Percentiles rank a stretch among this genome's conserved stretches.
Conservation (phyloP, 257 asterid species). For the Scutellaria minor region DNA sequence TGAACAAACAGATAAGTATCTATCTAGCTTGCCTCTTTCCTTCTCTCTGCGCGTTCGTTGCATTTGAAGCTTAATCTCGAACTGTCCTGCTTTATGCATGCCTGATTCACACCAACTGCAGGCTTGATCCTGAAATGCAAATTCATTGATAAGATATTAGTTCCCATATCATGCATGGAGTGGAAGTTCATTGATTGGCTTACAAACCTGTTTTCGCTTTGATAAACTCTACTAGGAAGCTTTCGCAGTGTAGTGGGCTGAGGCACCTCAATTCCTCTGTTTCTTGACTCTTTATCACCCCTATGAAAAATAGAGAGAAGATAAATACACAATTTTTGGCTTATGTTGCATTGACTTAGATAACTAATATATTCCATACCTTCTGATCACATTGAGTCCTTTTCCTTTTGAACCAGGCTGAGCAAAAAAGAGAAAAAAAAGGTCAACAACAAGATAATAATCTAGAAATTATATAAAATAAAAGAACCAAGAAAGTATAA, state of each 20-base stretch:
- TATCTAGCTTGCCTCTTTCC: constrained; percentile 61
- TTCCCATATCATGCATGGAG: not conserved
- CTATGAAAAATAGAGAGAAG: constrained; percentile 24
- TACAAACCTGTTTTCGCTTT: constrained; percentile 58
- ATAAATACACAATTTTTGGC: not conserved
- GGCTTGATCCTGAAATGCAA: constrained; percentile 45
- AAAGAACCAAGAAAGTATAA: not conserved
- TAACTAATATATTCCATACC: constrained; percentile 48
- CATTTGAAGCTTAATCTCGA: constrained; percentile 51
- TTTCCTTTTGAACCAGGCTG: constrained; percentile 51
- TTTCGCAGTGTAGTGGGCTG: constrained; percentile 39
- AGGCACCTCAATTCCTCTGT: constrained; percentile 31
- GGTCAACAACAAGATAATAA: constrained; percentile 22
- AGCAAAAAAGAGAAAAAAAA: not conserved
- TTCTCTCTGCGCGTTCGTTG: constrained; percentile 55
- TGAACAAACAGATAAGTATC: not conserved
- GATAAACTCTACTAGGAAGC: constrained; percentile 36
- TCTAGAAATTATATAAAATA: not conserved
- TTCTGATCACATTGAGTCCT: constrained; percentile 41
- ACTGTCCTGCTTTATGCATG: constrained; percentile 44
- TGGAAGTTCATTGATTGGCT: constrained; percentile 19
- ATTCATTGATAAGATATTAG: constrained; percentile 29
- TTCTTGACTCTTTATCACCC: constrained; percentile 43
- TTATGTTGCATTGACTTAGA: not conserved
- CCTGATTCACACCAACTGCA: constrained; percentile 36